Base-by-base conservation (phyloP, 148 eudicot species). In the Bassia scoparia region DNA sequence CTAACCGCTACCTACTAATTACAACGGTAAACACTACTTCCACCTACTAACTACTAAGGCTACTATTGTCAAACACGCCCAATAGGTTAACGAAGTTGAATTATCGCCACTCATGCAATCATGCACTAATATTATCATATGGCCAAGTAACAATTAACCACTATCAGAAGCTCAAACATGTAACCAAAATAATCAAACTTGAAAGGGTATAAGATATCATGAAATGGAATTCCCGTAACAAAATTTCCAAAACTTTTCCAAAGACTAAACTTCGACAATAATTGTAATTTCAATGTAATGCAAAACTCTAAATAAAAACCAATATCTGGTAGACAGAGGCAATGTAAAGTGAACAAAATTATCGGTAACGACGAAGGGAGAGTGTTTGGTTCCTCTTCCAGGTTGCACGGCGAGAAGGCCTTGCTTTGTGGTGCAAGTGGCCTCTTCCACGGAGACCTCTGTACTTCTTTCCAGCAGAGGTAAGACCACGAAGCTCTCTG, bases 381-480 rank as follows among this genome's bases (percentile, higher is more conserved):
- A 85, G 72, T 46, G 86, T 85, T 49, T 83, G 81, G 84, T 85
- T 85, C 78, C 86, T 85, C 79, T 85, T 85, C 88, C 88, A 85
- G 68, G 85, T 85, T 20, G 84, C 88, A 62, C 88, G 69, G 73
- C 87, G 85, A 54, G 85, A 82, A 4, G 88, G 88, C 16, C 86
- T 79, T 26, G 79, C 75, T 67, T 85, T 82, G 85, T 85, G 87
- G 79, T 85, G 59, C 43, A 75, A 52, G 74, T 82, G 85, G 17
- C 85, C 88, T 65, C 76, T 85, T 23, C 88, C 88, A 31, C 86
- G 82, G 34, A 81, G 81, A 35, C 88, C 88, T 71, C 88, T 83
- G 88, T 78, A 83, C 41, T 85, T 85, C 86, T 85, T 85, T 16
- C 88, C 84, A 6, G 88, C 85, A 29, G 88, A 85, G 5, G 88